Base-by-base conservation (phyloP, 305 asterid species). In the Caryopteris hybrid region DNA sequence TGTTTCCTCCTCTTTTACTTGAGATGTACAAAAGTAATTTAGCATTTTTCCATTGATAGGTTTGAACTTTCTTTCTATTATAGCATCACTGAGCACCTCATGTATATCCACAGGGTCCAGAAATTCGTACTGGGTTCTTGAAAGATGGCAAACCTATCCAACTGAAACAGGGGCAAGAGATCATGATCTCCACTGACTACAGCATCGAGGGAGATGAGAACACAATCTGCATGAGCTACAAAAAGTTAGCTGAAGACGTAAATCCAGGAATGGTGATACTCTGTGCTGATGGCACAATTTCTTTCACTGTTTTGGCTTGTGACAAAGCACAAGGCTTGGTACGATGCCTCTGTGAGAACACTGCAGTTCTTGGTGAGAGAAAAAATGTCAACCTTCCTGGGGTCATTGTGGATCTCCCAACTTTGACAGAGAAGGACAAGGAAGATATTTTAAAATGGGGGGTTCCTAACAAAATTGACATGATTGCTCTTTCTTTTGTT, bases 331-430 rank as follows among this genome's bases (percentile, higher is more conserved):
- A 73, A 21, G 88, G 88, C 36, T 65, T 78, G 73, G 86, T 85
- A 31, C 59, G 38, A 13, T 78, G 83, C 68, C 81, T 85, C 6
- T 85, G 91, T 22, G 86, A 85, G 76, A 85, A 85, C 68, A 80
- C 91, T 22, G 86, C 91, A 27, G 71, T 85, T 72, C 79, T 85
- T 46, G 91, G 91, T n/a, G 91, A 85, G 79, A 79, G 85, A 56
- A 85, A 85, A 80, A 85, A 85, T 70, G 91, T 85, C 76, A 83
- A 85, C 66, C 88, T 85, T 64, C 91, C 86, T 23, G 88, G 88
- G 34, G 88, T 85, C 25, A 42, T 83, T 7, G 88, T 85, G 57
- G 86, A 85, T 14, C 91, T 85, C 61, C 91, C 91, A 45, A 85
- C 90, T 47, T 67, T 85, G 84, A 85, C 87, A 0, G 90, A 85